These are phyloP conservation scores for Daedalea quercina DNA, from an alignment of 768 basidiomycete genomes.

Conservation along the genomic window DNA sequence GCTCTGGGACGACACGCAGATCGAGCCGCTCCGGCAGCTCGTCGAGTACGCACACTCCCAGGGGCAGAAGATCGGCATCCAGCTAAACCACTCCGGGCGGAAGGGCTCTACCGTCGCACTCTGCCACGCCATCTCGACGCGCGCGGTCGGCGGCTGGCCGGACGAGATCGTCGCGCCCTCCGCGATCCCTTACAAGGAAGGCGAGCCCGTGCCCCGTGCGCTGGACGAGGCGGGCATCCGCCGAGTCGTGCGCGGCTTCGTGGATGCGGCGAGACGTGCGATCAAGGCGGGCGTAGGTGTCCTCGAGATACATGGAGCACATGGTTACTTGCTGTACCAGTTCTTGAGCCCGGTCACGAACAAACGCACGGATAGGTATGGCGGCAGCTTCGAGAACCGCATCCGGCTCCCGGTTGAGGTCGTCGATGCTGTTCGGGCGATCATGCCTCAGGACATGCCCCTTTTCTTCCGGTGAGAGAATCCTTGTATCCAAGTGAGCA, in stretches of 20 bases:
- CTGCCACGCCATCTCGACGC: slow-evolving; percentile 36
- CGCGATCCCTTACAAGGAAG: slow-evolving; percentile 6
- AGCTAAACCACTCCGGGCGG: slow-evolving; percentile 73
- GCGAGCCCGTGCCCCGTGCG: slow-evolving; percentile 2
- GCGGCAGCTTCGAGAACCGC: slow-evolving; percentile 41
- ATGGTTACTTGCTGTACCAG: slow-evolving; percentile 29
- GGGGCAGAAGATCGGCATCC: slow-evolving; percentile 63
- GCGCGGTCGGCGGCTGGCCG: slow-evolving; percentile 35
- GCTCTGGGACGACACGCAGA: slow-evolving; percentile 58
- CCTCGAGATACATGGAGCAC: slow-evolving; percentile 25
- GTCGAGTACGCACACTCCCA: slow-evolving; percentile 71
- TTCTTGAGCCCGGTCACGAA: slow-evolving; percentile 31
- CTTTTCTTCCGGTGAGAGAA: slow-evolving; percentile 59
- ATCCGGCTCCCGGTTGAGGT: slow-evolving; percentile 54
- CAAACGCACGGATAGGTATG: slow-evolving; percentile 39
- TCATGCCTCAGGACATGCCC: slow-evolving; percentile 57
- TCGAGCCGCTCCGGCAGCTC: slow-evolving; percentile 37
- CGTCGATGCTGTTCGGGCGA: slow-evolving; percentile 52
- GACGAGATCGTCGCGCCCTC: slow-evolving; percentile 14
- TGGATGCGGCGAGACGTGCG: slow-evolving; percentile 25
- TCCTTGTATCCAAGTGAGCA: not conserved
- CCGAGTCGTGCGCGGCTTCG: slow-evolving; percentile 1
- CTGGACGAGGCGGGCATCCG: slow-evolving; percentile 3
- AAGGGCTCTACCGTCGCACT: slow-evolving; percentile 62
- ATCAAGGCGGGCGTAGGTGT: slow-evolving; percentile 27